Base-by-base conservation (phyloP, 2,329 filamentous ascomycete genomes). In the Xylariaceae sp. region DNA sequence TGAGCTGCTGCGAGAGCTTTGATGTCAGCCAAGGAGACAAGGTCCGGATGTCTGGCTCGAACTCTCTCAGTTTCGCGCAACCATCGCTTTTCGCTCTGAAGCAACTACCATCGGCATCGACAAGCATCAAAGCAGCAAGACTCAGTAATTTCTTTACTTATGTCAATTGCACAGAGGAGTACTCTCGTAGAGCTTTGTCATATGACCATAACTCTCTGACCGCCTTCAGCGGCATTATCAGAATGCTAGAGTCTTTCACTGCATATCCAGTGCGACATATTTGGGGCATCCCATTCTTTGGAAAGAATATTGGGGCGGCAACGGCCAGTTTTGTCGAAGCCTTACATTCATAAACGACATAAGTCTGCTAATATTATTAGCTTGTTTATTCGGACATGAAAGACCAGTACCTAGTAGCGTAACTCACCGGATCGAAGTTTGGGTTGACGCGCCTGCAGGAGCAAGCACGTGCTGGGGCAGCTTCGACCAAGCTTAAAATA, bases 251-350 rank as follows among this genome's bases (percentile, higher is more conserved):
- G 38, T 49, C 49, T 14, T 39, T 32, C 3, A 32, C 43, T 9
- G 30, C 27, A 1, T 57, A 48, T 30, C 54, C 54, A n/a, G 49
- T 58, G 1, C 40, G 48, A 3, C 54, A 58, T 42, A 46, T 55
- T 10, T 57, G 49, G 54, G 56, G 52, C 14, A 42, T 51, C 14
- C 54, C 54, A n/a, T n/a, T n/a, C n/a, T n/a, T n/a, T n/a, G n/a
- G n/a, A n/a, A n/a, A n/a, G n/a, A n/a, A n/a, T n/a, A n/a, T n/a
- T n/a, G n/a, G n/a, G n/a, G n/a, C n/a, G n/a, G n/a, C n/a, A n/a
- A n/a, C n/a, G n/a, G n/a, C n/a, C n/a, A n/a, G n/a, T n/a, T n/a
- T n/a, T n/a, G n/a, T n/a, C n/a, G n/a, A n/a, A n/a, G n/a, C n/a
- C n/a, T n/a, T n/a, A n/a, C n/a, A n/a, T n/a, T n/a, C n/a, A n/a